Percentiles rank a stretch among this genome's conserved stretches.
phyloP scores from a whole-genome alignment of 805 yeast genomes.

The Maudiozyma bulderi region DNA sequence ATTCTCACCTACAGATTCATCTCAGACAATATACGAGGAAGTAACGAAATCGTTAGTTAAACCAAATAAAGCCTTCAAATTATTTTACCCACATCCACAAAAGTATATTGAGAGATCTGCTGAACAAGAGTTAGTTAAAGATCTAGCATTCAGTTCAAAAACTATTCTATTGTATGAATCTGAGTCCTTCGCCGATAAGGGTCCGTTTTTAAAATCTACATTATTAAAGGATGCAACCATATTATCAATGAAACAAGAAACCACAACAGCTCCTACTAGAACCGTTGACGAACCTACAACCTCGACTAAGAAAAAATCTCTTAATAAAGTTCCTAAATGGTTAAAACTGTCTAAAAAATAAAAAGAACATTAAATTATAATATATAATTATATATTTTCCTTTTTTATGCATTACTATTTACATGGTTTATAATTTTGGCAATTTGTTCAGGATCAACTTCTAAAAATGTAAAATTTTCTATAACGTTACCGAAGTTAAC shows the following conservation, averaged over 20 bases:
- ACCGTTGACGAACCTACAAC: constrained; percentile 4
- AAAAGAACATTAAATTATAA: not conserved
- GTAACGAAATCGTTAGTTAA: constrained; percentile 25
- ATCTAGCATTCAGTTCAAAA: constrained; percentile 38
- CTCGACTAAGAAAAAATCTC: constrained; percentile 4
- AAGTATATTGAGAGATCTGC: constrained; percentile 23
- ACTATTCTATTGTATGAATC: constrained; percentile 34
- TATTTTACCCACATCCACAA: constrained; percentile 43
- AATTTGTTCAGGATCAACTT: constrained; percentile 2
- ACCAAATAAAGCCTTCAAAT: constrained; percentile 27
- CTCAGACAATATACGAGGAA: constrained; percentile 23
- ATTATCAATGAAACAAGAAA: not conserved
- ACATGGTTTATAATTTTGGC: constrained; percentile 1
- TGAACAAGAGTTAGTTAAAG: constrained; percentile 26
- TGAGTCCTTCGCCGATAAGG: constrained; percentile 4
- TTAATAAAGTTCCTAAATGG: constrained; percentile 33
- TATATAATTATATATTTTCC: constrained; percentile 2
- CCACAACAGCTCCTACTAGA: not conserved
- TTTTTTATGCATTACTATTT: constrained; percentile 3
- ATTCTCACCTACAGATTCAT: constrained; percentile 38
- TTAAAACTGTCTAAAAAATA: constrained; percentile 32
- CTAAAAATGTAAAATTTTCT: constrained; percentile 10
- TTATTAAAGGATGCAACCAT: constrained; percentile 25
- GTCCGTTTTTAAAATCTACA: constrained; percentile 24
- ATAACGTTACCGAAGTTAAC: constrained; percentile 8